These are phyloP conservation scores for Calonectria honghensis DNA, from an alignment of 2,329 filamentous ascomycete genomes.

Conservation along the genomic window DNA sequence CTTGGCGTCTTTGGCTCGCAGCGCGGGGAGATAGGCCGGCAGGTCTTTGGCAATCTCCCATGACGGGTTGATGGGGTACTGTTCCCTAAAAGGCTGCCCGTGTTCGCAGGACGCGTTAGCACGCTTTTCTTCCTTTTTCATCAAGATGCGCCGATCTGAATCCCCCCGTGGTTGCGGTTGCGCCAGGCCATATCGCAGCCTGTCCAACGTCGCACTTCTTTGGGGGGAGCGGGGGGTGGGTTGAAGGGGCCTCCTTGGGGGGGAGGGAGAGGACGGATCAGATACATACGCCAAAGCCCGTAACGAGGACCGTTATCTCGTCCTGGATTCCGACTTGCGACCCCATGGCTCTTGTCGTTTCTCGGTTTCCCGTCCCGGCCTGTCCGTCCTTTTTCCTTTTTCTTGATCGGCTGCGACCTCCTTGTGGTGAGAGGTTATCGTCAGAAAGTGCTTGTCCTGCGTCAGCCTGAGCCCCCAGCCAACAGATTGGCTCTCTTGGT, in stretches of 20 bases:
- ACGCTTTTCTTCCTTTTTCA: not conserved
- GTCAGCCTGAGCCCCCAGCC: conserved; percentile 14
- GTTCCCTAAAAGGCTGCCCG: conserved; percentile 84
- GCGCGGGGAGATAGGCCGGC: conserved; percentile 77
- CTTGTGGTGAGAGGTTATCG: conserved; percentile 25
- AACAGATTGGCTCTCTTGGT: not conserved
- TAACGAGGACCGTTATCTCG: conserved; percentile 76
- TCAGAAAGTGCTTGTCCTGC: not conserved
- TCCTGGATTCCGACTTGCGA: conserved; percentile 62
- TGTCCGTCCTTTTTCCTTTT: conserved; percentile 11
- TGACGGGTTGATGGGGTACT: conserved; percentile 85
- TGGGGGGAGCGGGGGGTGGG: conserved; percentile 26
- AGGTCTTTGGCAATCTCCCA: conserved; percentile 84
- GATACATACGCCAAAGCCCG: conserved; percentile 75
- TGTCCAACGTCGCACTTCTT: conserved; percentile 14
- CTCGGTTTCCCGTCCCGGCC: conserved; percentile 6
- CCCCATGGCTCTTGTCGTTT: conserved; percentile 55
- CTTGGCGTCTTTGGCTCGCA: conserved; percentile 64
- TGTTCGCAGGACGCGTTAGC: conserved; percentile 44
- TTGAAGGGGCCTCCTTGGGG: not conserved
- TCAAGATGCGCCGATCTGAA: not conserved
- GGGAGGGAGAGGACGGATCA: not conserved
- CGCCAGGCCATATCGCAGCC: conserved; percentile 22
- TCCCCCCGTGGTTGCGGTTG: conserved; percentile 9
- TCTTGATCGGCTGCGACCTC: not conserved